Evolutionary conservation across 495 filamentous ascomycete species (phyloP), one percentile per base, ranked within the genome.

Genomic region (Podospora appendiculata): DNA sequence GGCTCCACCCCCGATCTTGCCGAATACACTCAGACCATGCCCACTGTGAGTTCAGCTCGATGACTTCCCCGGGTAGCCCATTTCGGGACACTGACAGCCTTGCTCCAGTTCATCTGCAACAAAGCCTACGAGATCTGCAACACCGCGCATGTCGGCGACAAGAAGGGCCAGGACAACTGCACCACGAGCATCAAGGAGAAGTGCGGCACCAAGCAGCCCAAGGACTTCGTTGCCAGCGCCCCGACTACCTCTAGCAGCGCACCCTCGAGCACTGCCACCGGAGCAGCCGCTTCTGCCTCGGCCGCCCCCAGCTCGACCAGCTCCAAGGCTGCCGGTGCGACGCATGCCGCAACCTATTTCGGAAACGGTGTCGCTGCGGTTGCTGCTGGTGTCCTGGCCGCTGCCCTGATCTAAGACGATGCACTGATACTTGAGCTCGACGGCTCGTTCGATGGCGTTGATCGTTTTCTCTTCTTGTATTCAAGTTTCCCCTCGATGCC

Each of bases 1-100:
- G 60, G 56, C 52, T 47, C 59, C 8, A 59, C 69, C 12, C 69
- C 69, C 4, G 66, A 56, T 36, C 67, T 71, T 13, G 52, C 67
- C 47, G 62, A 70, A 47, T 71, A 70, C 58, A 58, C 36, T 19
- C 60, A 69, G 60, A 63, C 66, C 36, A 60, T 71, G 38, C 66
- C 65, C 17, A 65, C 59, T 13, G 67, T 70, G 45, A 51, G 67
- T 55, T 10, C 19, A 32, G 39, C 17, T 12, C 32, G n/a, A 18
- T 32, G 12, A 53, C 17, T 50, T 50, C 17, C 16, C 25, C 16
- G 32, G 13, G n/a, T n/a, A 25, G 4, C 33, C 18, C 41, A 9
- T 32, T 4, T 41, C 16, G 12, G 13, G 12, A 51, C n/a, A 32
- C 49, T 56, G 47, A 56, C 34, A 14, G 9, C n/a, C 12, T 9